These are phyloP conservation scores for Xylariaceae sp. DNA, from an alignment of 2,329 filamentous ascomycete genomes.

Conservation along the genomic window DNA sequence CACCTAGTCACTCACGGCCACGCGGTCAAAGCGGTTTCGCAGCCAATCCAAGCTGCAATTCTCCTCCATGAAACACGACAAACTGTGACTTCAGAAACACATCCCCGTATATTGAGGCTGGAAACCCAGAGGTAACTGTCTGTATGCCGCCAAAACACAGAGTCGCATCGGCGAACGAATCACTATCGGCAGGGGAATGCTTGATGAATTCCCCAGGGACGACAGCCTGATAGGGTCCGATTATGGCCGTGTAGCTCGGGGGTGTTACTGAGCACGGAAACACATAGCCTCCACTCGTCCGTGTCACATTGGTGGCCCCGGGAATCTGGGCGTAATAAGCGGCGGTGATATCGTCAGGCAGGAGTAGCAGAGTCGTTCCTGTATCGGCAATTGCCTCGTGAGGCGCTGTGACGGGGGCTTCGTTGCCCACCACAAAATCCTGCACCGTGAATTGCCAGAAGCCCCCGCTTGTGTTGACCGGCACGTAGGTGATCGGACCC, in stretches of 20 bases:
- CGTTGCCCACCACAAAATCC: slow-evolving; percentile 49
- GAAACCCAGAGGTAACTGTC: slow-evolving; percentile 47
- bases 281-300: slow-evolving; percentile 49
- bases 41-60: slow-evolving; percentile 47
- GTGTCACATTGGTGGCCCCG: slow-evolving; percentile 43
- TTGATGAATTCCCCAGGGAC: slow-evolving; percentile 39
- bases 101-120: slow-evolving; percentile 64
- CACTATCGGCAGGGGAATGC: slow-evolving; percentile 45
- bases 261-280: slow-evolving; percentile 52
- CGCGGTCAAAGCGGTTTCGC: slow-evolving; percentile 32
- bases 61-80: slow-evolving; percentile 55
- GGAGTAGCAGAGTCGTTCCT: slow-evolving; percentile 60
- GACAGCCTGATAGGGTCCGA: slow-evolving; percentile 27
- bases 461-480: slow-evolving; percentile 52
- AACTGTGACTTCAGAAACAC: slow-evolving; percentile 67
- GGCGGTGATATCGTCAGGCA: slow-evolving; percentile 47
- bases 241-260: slow-evolving; percentile 35
- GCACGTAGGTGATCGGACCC: slow-evolving; percentile 52
- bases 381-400: slow-evolving; percentile 52
- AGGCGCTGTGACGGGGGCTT: slow-evolving; percentile 12
- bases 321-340: slow-evolving; percentile 56
- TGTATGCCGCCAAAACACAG: slow-evolving; percentile 66
- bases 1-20: no score
- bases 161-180: slow-evolving; percentile 47
- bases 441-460: slow-evolving; percentile 61